A percentile compares a stretch with the other conserved stretches of the same genome.
Evolutionary conservation across 352 stramenopile species (phyloP).

Genomic region (Pythium utonaiense): DNA sequence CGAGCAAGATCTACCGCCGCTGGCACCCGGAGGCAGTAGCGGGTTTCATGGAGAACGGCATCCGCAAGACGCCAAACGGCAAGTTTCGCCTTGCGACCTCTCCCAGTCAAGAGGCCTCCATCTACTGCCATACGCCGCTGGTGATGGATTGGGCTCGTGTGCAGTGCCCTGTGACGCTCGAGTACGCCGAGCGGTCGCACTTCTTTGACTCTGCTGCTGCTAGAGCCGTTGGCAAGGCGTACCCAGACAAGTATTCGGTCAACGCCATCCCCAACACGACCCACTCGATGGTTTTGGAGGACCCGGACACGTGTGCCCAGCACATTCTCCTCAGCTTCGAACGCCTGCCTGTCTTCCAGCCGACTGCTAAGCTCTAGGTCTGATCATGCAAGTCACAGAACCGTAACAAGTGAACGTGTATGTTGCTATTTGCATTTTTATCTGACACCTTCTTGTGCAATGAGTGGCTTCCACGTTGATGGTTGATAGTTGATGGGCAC

Average conservation of each 20-base stretch:
- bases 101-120: constrained; percentile 8
- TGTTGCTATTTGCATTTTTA: neutral
- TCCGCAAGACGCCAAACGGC: constrained; percentile 7
- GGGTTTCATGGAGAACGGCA: constrained; percentile 12
- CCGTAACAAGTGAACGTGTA: neutral
- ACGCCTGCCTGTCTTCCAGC: constrained; percentile 14
- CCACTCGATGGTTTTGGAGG: constrained; percentile 25
- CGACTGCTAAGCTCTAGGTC: constrained; percentile 2
- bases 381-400: neutral
- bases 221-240: neutral
- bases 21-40: constrained; percentile 12
- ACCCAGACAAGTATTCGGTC: constrained; percentile 9
- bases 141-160: constrained; percentile 8
- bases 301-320: constrained; percentile 25
- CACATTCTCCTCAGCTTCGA: constrained; percentile 30
- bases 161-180: constrained; percentile 14
- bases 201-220: constrained; percentile 18
- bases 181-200: constrained; percentile 13
- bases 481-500: neutral
- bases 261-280: constrained; percentile 12
- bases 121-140: constrained; percentile 21
- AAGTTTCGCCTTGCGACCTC: constrained; percentile 14
- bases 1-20: neutral
- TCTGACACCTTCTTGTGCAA: too few species aligned
- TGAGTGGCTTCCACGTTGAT: neutral